Conservation (phyloP, 2,329 filamentous ascomycete species). For the Meredithiella fracta region DNA sequence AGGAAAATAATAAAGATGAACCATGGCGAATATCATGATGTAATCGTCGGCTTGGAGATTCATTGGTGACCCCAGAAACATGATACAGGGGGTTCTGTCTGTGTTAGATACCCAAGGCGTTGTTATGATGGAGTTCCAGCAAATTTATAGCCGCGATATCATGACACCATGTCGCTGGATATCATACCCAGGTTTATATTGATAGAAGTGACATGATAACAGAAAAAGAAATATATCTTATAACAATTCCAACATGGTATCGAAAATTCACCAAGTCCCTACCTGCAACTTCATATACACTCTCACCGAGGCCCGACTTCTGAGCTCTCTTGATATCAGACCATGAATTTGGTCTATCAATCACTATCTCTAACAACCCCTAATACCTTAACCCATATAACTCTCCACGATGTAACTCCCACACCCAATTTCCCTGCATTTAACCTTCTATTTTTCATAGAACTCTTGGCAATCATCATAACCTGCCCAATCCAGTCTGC, state of each 20-base stretch:
- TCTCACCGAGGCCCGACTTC: not conserved
- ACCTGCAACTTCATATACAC: not conserved
- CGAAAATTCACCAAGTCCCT: not conserved
- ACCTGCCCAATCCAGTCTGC: not conserved
- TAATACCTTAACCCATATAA: too few species aligned
- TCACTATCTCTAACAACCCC: too few species aligned
- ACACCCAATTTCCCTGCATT: not conserved
- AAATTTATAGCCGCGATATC: conserved; percentile 25
- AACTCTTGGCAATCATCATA: not conserved
- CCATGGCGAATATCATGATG: conserved; percentile 35
- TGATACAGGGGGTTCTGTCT: conserved; percentile 24
- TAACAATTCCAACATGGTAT: not conserved
- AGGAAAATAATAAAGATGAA: conserved; percentile 21
- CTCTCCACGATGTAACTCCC: too few species aligned
- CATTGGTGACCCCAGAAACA: conserved; percentile 28
- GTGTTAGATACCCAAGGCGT: not conserved
- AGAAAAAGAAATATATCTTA: conserved; percentile 1
- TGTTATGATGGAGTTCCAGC: not conserved
- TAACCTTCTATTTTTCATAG: not conserved
- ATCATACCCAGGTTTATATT: conserved; percentile 30
- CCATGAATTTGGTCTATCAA: too few species aligned
- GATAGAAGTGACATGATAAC: conserved; percentile 21
- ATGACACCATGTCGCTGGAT: conserved; percentile 26
- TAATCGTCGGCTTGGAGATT: conserved; percentile 39
- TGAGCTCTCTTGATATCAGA: not conserved